phyloP scores from a whole-genome alignment of 768 basidiomycete species.

The Pleurotus djamor region DNA sequence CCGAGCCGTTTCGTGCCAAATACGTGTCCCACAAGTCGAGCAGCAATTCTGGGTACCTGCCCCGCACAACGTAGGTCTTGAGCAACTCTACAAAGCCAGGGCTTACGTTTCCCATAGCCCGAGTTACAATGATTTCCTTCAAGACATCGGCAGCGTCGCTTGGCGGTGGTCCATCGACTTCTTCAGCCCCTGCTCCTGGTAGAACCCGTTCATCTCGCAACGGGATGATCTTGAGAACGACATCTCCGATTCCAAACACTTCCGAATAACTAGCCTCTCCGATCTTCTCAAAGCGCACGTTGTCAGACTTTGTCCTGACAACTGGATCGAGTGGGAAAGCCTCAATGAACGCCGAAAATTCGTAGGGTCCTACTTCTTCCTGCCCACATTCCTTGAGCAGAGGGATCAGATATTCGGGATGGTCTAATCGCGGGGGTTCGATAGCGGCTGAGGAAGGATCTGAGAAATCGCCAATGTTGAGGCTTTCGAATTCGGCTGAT shows the following conservation, averaged over 20 bases:
- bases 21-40: conserved; percentile 89
- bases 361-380: conserved; percentile 54
- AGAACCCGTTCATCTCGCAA: conserved; percentile 48
- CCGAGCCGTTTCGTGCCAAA: conserved; percentile 68
- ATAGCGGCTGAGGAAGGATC: conserved; percentile 13
- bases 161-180: conserved; percentile 58
- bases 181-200: conserved; percentile 19
- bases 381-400: conserved; percentile 75
- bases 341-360: conserved; percentile 83
- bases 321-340: conserved; percentile 76
- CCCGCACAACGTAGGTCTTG: conserved; percentile 84
- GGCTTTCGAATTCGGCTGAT: conserved; percentile 45
- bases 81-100: conserved; percentile 78
- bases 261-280: conserved; percentile 98
- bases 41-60: conserved; percentile 77
- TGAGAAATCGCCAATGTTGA: conserved; percentile 29
- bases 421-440: conserved; percentile 21
- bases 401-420: conserved; percentile 56
- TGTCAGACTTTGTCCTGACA: conserved; percentile 29
- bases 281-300: conserved; percentile 68
- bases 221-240: conserved; percentile 91
- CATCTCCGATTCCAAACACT: conserved; percentile 86
- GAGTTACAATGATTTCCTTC: conserved; percentile 78
- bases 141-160: conserved; percentile 75
- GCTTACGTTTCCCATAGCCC: conserved; percentile 67